Base-by-base conservation (phyloP, 139 green algal genomes). In the Desmodesmus armatus region DNA sequence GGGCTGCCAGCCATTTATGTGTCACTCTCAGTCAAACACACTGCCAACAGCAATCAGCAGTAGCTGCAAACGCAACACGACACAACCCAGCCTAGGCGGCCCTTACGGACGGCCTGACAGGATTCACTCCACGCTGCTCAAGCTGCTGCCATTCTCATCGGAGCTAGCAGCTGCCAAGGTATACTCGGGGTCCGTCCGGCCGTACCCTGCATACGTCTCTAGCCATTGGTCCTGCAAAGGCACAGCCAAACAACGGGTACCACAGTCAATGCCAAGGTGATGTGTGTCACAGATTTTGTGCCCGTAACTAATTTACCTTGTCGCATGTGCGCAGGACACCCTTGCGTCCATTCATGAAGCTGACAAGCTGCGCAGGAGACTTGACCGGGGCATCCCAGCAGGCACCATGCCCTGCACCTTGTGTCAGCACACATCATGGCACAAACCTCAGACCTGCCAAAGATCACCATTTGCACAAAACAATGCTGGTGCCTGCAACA, bases 211-310 rank as follows among this genome's bases (percentile, higher is more conserved):
- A 80, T 92, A 92, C 41, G 71, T 66, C 76, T 92, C 81, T 74
- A 97, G 83, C 93, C 93, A 98, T 39, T 90, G 88, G 58, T 96
- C 90, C 91, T 69, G 60, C 60, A 39, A 17, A 65, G 9, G 9
- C 19, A 31, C 9, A 17, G 15, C 17, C 55, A 31, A 23, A 65
- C 2, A 31, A 4, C 17, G 23, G 17, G n/a, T 17, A 27, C 55
- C 29, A 27, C 55, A 65, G 55, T 13, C 55, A 31, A 17, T 27
- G 31, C 55, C 29, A 9, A 33, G 17, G 21, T 33, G 25, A 65
- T n/a, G n/a, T n/a, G n/a, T n/a, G 55, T 17, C 7, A 33, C 55
- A 65, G 19, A 13, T 65, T 23, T 23, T 17, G 55, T 3, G 9
- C 55, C 1, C 11, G 55, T 23, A 3, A 33, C 25, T 65, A 27